These are phyloP conservation scores for Aspergillus sp. DNA, from an alignment of 2,329 filamentous ascomycete species.

Conservation along the genomic window DNA sequence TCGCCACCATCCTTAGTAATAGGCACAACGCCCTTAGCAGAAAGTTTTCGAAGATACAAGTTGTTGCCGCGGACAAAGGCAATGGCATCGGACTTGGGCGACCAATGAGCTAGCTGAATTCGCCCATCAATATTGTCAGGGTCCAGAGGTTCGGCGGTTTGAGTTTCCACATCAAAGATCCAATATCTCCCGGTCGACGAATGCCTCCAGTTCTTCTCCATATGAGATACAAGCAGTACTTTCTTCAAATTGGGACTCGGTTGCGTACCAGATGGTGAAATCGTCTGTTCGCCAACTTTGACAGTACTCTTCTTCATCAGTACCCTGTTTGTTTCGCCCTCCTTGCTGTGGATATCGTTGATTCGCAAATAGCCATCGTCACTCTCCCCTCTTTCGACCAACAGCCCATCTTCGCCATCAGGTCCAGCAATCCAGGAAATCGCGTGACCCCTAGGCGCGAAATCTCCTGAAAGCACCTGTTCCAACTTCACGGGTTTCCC, in stretches of 20 bases:
- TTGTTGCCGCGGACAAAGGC: conserved; percentile 93
- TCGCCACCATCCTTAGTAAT: conserved; percentile 85
- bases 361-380: conserved; percentile 74
- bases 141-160: conserved; percentile 74
- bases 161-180: conserved; percentile 84
- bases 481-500: conserved; percentile 45
- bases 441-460: conserved; percentile 38
- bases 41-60: conserved; percentile 72
- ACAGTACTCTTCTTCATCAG: conserved; percentile 73
- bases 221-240: conserved; percentile 75
- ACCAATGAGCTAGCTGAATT: conserved; percentile 87
- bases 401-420: conserved; percentile 68
- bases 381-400: conserved; percentile 68
- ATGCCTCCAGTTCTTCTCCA: conserved; percentile 80
- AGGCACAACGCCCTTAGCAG: conserved; percentile 60
- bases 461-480: conserved; percentile 41
- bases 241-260: conserved; percentile 83
- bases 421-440: conserved; percentile 50
- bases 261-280: conserved; percentile 63
- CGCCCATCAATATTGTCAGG: conserved; percentile 63
- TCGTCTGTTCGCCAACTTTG: conserved; percentile 53
- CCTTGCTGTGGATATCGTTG: conserved; percentile 71
- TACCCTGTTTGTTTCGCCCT: conserved; percentile 53
- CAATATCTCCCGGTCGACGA: conserved; percentile 86
- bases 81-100: conserved; percentile 78